Evolutionary conservation across 2,329 filamentous ascomycete genomes (phyloP).

Genomic region (Aspergillus amoenus): DNA sequence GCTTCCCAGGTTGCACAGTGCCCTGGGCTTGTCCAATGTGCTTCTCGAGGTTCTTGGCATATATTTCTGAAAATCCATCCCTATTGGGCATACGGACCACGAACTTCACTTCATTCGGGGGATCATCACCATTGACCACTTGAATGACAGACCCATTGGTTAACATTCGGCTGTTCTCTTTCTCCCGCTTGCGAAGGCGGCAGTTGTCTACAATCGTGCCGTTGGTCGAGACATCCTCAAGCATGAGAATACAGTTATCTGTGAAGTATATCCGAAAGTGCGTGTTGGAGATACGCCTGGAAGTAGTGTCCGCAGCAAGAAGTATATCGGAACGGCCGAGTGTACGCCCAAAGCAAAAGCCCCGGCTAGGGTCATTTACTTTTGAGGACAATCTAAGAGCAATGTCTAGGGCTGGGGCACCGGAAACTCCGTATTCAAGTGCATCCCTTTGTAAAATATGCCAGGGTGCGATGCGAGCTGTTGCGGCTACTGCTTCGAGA

Average conservation of each 20-base stretch:
- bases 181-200: conserved; percentile 58
- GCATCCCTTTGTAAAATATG: conserved; percentile 59
- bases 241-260: conserved; percentile 79
- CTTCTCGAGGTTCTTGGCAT: conserved; percentile 65
- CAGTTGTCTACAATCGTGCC: conserved; percentile 81
- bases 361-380: conserved; percentile 66
- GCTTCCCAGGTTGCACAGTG: conserved; percentile 21
- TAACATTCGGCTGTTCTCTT: conserved; percentile 62
- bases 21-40: conserved; percentile 56
- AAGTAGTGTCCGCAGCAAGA: conserved; percentile 66
- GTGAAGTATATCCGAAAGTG: conserved; percentile 95
- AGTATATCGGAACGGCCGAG: conserved; percentile 67
- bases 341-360: conserved; percentile 88
- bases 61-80: conserved; percentile 67
- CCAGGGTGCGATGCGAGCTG: conserved; percentile 53
- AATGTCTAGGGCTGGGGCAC: conserved; percentile 57
- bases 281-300: conserved; percentile 81
- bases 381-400: conserved; percentile 75
- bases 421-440: conserved; percentile 41
- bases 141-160: conserved; percentile 71
- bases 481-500: conserved; percentile 65
- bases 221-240: conserved; percentile 94
- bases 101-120: conserved; percentile 69
- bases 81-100: conserved; percentile 80
- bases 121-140: conserved; percentile 55